phyloP scores from a whole-genome alignment of 495 filamentous ascomycete species.

The Sphaerosporella brunnea region DNA sequence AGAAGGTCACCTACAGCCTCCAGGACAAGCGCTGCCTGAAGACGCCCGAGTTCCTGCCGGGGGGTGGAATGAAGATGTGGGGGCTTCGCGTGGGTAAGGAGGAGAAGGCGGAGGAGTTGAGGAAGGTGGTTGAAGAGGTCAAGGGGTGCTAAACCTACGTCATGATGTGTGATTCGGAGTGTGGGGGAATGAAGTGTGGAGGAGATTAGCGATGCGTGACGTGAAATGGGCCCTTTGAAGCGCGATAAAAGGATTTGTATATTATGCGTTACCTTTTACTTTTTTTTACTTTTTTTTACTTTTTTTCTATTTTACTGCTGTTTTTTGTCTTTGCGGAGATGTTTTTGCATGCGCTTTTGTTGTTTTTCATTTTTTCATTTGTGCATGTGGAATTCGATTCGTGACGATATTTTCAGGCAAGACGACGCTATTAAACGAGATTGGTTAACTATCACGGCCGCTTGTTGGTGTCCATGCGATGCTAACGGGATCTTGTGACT shows the following conservation, averaged over 20 bases:
- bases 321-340: no score
- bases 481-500: no score
- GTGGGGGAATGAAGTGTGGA: slow-evolving; percentile 7
- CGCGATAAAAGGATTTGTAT: slow-evolving; percentile 6
- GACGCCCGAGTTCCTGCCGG: slow-evolving; percentile 15
- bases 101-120: slow-evolving; percentile 5
- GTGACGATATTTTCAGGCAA: no score
- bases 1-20: slow-evolving; percentile 12
- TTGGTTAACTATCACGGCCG: no score
- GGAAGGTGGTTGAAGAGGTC: not conserved
- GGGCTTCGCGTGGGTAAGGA: slow-evolving; percentile 17
- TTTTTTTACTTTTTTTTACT: not conserved
- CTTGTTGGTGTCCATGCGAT: no score
- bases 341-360: no score
- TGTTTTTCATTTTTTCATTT: no score
- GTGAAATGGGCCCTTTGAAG: not conserved
- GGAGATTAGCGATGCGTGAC: slow-evolving; percentile 3
- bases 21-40: slow-evolving; percentile 6
- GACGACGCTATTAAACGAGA: no score
- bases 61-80: slow-evolving; percentile 12
- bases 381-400: no score
- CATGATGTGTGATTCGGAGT: no score
- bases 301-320: not conserved
- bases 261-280: not conserved
- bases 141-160: slow-evolving; percentile 8